A percentile compares a stretch with the other conserved stretches of the same genome.
Evolutionary conservation across 179 eudicot species (phyloP).

Genomic region (Spinacia oleracea): DNA sequence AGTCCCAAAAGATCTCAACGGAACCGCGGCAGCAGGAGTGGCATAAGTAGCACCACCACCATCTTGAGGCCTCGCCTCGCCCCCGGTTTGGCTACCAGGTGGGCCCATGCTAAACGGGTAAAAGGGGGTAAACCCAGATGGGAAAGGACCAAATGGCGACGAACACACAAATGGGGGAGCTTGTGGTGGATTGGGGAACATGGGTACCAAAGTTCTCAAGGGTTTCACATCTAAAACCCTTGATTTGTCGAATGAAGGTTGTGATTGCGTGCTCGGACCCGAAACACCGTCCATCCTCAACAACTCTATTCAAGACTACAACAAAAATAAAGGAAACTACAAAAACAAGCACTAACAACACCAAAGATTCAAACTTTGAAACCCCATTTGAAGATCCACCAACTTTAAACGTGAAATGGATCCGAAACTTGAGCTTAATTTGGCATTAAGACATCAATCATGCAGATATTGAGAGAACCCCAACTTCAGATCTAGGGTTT

Average conservation of each 20-base stretch:
- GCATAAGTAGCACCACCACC: conserved; percentile 28
- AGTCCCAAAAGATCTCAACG: conserved; percentile 36
- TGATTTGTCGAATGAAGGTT: conserved; percentile 29
- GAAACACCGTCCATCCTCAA: conserved; percentile 29
- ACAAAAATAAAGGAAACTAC: background rate
- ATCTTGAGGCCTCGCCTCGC: conserved; percentile 18
- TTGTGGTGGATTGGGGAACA: conserved; percentile 43
- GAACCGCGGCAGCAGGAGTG: conserved; percentile 36
- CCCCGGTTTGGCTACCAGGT: conserved; percentile 17
- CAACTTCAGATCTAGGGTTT: conserved; percentile 18
- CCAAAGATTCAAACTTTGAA: background rate
- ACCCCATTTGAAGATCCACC: background rate
- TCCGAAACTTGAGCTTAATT: background rate
- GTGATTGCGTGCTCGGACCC: conserved; percentile 26
- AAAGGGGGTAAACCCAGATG: conserved; percentile 41
- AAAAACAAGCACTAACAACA: background rate
- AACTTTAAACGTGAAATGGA: background rate
- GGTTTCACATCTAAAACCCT: conserved; percentile 43
- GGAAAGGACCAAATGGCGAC: conserved; percentile 39
- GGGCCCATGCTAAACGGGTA: conserved; percentile 41
- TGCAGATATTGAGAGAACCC: background rate
- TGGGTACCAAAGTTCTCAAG: conserved; percentile 35
- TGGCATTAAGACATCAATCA: background rate
- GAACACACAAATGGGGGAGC: conserved; percentile 42
- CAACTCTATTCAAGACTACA: conserved; percentile 5